phyloP scores from a whole-genome alignment of 1,284 basidiomycete genomes.

The Leccinum pallidistipes region DNA sequence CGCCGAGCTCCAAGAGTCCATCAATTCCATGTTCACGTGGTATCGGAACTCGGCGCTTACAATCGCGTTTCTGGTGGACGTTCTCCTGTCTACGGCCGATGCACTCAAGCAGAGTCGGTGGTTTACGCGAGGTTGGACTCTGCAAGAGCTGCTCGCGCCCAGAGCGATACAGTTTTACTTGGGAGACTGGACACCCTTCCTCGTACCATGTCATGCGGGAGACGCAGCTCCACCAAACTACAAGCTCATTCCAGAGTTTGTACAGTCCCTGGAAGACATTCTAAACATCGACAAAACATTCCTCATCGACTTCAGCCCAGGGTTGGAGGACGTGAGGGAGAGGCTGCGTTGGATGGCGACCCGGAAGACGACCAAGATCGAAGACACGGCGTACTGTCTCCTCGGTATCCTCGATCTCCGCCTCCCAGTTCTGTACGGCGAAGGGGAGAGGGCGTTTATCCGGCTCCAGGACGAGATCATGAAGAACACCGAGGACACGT shows the following conservation, averaged over 20 bases:
- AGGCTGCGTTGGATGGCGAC: conserved; percentile 25
- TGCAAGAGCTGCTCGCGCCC: conserved; percentile 30
- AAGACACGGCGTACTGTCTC: conserved; percentile 32
- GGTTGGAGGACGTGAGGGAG: conserved; percentile 23
- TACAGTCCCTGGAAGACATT: conserved; percentile 18
- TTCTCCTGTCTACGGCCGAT: conserved; percentile 12
- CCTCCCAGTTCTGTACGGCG: conserved; percentile 27
- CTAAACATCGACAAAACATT: conserved; percentile 19
- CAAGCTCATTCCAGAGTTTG: conserved; percentile 22
- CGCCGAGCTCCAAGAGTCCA: conserved; percentile 29
- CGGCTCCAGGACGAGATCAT: conserved; percentile 34
- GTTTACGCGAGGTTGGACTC: conserved; percentile 30
- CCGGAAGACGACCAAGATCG: conserved; percentile 25
- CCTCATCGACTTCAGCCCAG: conserved; percentile 23
- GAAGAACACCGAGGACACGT: conserved; percentile 28
- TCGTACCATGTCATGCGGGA: background rate
- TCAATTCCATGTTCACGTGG: conserved; percentile 32
- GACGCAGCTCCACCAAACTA: conserved; percentile 11
- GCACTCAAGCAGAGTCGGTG: conserved; percentile 23
- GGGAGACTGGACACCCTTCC: conserved; percentile 26
- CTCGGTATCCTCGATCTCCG: conserved; percentile 28
- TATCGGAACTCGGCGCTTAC: conserved; percentile 28
- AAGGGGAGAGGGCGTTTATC: conserved; percentile 24
- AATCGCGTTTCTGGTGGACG: conserved; percentile 27
- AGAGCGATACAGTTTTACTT: conserved; percentile 24